Evolutionary conservation across 208 protist genomes (phyloP).

Genomic region (Phytomonas sp.): DNA sequence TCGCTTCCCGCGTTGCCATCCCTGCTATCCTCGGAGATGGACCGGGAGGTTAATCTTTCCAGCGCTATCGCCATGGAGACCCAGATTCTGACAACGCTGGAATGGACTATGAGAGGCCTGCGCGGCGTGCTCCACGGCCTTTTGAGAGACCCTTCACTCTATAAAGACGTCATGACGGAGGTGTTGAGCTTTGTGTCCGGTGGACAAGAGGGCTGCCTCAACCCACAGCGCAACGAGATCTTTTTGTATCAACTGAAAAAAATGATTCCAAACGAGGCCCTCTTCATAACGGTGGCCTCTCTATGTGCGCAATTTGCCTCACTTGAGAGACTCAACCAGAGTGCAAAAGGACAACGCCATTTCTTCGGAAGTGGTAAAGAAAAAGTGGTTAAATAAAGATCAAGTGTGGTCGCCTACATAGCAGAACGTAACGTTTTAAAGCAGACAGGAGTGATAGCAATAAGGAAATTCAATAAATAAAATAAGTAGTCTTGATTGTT

Average conservation of each 20-base stretch:
- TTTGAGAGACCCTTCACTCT: slow-evolving; percentile 27
- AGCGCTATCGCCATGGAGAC: background rate
- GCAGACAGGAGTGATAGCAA: background rate
- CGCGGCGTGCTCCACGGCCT: slow-evolving; percentile 33
- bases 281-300: slow-evolving; percentile 39
- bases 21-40: background rate
- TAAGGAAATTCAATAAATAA: background rate
- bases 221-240: slow-evolving; percentile 35
- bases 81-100: slow-evolving; percentile 13
- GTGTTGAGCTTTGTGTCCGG: slow-evolving; percentile 39
- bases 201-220: slow-evolving; percentile 38
- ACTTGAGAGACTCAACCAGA: slow-evolving; percentile 35
- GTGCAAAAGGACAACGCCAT: background rate
- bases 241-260: slow-evolving; percentile 56
- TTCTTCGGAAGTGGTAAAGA: background rate
- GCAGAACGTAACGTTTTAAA: background rate
- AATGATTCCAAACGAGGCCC: slow-evolving; percentile 32
- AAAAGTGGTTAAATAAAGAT: background rate
- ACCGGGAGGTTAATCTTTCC: background rate
- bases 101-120: slow-evolving; percentile 38
- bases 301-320: slow-evolving; percentile 69
- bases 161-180: slow-evolving; percentile 41
- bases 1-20: background rate
- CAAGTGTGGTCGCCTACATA: background rate
- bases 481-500: background rate